A percentile compares a stretch with the other conserved stretches of the same genome.
Evolutionary conservation across 163 green algal genomes (phyloP).

Genomic region (Coccomyxa subellipsoidea): DNA sequence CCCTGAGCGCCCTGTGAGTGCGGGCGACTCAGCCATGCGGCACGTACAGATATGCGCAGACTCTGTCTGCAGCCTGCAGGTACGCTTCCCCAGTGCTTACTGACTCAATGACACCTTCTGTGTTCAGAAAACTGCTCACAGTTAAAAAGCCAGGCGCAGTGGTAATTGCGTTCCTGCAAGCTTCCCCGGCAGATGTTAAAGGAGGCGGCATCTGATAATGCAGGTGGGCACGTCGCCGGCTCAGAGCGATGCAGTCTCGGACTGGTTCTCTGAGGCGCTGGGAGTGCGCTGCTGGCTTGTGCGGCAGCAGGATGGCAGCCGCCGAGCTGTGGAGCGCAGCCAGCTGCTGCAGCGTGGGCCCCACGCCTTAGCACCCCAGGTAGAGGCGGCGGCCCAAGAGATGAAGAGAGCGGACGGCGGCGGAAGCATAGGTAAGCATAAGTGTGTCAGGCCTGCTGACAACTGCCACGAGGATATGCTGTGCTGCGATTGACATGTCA

Average conservation of each 20-base stretch:
- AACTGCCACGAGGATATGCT: too few relatives aligned
- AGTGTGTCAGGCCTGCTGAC: not conserved
- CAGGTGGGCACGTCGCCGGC: not conserved
- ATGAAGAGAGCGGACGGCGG: not conserved
- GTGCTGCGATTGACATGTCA: too few relatives aligned
- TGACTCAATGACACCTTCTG: too few relatives aligned
- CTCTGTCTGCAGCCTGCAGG: conserved; percentile 23
- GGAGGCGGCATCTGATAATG: too few relatives aligned
- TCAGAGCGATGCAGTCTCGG: conserved; percentile 18
- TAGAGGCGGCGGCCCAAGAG: not conserved
- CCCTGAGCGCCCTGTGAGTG: not conserved
- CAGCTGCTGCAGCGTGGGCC: not conserved
- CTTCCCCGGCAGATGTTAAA: too few relatives aligned
- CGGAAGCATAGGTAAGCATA: not conserved
- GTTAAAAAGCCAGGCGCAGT: too few relatives aligned
- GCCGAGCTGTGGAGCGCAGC: not conserved
- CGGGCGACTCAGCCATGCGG: not conserved
- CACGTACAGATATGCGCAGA: conserved; percentile 18
- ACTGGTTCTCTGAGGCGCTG: conserved; percentile 63
- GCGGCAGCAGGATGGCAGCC: conserved; percentile 37
- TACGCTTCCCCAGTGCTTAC: not conserved
- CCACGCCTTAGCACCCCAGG: not conserved
- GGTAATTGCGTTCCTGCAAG: too few relatives aligned
- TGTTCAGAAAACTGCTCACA: too few relatives aligned
- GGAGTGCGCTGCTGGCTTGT: conserved; percentile 70